A percentile compares a stretch with the other conserved stretches of the same genome.
phyloP scores from a whole-genome alignment of 768 basidiomycete species.

The Termitomyces sp. region DNA sequence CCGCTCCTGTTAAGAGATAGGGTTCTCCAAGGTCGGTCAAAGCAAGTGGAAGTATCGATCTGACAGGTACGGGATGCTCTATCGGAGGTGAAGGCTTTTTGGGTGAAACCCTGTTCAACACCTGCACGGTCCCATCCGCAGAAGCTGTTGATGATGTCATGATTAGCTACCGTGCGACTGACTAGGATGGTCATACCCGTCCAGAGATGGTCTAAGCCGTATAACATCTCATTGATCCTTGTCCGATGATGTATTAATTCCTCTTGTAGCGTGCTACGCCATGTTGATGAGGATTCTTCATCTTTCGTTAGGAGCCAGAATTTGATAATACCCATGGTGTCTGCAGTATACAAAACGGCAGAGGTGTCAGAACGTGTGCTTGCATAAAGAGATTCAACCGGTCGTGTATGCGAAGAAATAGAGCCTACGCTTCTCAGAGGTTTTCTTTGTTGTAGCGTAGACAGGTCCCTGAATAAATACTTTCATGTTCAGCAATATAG shows the following conservation, averaged over 20 bases:
- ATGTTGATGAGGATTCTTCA: slow-evolving; percentile 30
- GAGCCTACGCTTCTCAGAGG: slow-evolving; percentile 54
- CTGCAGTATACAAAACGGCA: slow-evolving; percentile 70
- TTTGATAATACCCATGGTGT: slow-evolving; percentile 89
- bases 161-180: background rate
- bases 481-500: background rate
- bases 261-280: slow-evolving; percentile 43
- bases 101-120: slow-evolving; percentile 39
- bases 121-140: slow-evolving; percentile 77
- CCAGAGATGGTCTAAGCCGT: slow-evolving; percentile 77
- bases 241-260: slow-evolving; percentile 77
- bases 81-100: slow-evolving; percentile 45
- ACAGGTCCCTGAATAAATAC: slow-evolving; percentile 51
- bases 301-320: slow-evolving; percentile 65
- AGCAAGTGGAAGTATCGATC: slow-evolving; percentile 64
- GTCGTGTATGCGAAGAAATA: slow-evolving; percentile 81
- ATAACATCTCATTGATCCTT: slow-evolving; percentile 67
- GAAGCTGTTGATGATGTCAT: slow-evolving; percentile 54
- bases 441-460: slow-evolving; percentile 31
- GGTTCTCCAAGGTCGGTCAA: slow-evolving; percentile 62
- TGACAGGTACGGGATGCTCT: slow-evolving; percentile 58
- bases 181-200: slow-evolving; percentile 49
- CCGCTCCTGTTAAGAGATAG: slow-evolving; percentile 77
- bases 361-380: slow-evolving; percentile 36
- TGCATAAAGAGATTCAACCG: slow-evolving; percentile 76